A percentile compares a stretch with the other conserved stretches of the same genome.
phyloP scores from a whole-genome alignment of 306 rosid genomes.

The Castanopsis chinensis region DNA sequence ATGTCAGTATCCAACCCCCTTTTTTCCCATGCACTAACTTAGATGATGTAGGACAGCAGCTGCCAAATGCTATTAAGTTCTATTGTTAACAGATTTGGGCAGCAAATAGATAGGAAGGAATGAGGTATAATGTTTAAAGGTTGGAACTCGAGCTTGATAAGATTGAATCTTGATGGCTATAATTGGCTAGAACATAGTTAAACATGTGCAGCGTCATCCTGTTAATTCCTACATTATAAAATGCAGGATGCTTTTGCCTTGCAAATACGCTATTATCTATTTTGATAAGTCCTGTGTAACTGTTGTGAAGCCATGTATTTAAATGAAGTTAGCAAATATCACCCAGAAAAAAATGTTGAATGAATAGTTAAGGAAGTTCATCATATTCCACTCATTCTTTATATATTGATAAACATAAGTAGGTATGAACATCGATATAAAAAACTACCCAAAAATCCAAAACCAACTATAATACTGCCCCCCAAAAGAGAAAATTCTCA shows the following conservation, averaged over 20 bases:
- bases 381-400: neutral
- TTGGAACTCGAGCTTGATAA: neutral
- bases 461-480: neutral
- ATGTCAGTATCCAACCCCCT: neutral
- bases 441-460: neutral
- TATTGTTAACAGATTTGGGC: too few species aligned
- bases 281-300: neutral
- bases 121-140: too few species aligned
- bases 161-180: neutral
- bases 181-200: neutral
- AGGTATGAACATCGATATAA: neutral
- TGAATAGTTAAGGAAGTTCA: neutral
- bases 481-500: neutral
- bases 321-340: neutral
- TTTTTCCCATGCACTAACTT: neutral
- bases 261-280: neutral
- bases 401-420: neutral
- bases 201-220: neutral
- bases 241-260: neutral
- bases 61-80: too few species aligned
- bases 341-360: neutral
- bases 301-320: neutral
- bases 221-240: neutral
- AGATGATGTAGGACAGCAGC: too few species aligned
- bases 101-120: too few species aligned